These are phyloP conservation scores for Hymenoscyphus occultus DNA, from an alignment of 2,329 filamentous ascomycete species.

Conservation along the genomic window DNA sequence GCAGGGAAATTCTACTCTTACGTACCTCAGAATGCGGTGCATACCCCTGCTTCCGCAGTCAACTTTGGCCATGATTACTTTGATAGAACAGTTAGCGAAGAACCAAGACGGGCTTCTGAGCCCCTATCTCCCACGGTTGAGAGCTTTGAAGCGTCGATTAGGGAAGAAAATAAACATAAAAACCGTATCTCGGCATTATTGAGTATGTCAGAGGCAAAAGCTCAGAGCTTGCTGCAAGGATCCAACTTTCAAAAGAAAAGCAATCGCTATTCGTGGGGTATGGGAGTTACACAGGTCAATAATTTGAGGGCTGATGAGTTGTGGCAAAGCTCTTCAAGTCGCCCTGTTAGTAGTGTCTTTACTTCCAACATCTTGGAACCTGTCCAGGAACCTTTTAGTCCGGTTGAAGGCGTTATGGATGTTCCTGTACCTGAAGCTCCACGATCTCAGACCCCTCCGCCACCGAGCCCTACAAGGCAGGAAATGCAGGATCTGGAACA, in stretches of 20 bases:
- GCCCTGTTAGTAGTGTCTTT: neutral
- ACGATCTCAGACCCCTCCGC: neutral
- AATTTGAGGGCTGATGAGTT: conserved; percentile 19
- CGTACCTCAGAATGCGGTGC: neutral
- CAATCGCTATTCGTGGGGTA: conserved; percentile 17
- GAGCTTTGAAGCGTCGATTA: neutral
- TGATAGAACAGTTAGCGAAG: neutral
- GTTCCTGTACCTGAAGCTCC: neutral
- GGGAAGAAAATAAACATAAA: conserved; percentile 1
- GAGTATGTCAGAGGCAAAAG: conserved; percentile 9
- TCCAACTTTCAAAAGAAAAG: neutral
- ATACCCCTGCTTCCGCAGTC: neutral
- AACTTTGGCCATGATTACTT: neutral
- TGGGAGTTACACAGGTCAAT: conserved; percentile 23
- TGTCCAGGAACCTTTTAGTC: neutral
- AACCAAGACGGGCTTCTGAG: neutral
- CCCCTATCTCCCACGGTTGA: neutral
- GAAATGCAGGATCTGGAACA: neutral
- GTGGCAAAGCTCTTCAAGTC: conserved; percentile 16
- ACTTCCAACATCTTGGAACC: neutral
- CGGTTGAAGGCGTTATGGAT: neutral
- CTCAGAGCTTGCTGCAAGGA: neutral
- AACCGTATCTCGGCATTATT: conserved; percentile 22
- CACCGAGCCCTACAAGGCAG: neutral
- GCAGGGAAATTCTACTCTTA: conserved; percentile 46